Evolutionary conservation across 2,329 filamentous ascomycete species (phyloP), one percentile per base, ranked within the genome.

Genomic region (Amphichorda felina): DNA sequence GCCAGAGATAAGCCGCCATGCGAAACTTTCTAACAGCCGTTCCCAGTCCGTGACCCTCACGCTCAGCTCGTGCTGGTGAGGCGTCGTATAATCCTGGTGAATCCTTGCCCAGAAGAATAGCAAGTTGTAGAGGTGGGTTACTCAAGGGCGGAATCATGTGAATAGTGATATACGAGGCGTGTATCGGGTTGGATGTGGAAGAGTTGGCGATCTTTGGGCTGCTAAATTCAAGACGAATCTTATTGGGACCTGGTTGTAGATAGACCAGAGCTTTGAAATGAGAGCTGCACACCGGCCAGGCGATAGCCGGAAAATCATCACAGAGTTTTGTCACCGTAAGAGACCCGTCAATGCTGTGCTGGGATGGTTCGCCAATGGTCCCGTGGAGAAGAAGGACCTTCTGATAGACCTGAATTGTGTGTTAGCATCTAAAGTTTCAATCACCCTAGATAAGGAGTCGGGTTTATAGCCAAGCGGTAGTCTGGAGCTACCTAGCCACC

Each of bases 1-100:
- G 91, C 88, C 91, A 96, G 11, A 96, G 67, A 53, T 96, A 95
- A 17, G 86, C 89, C 14, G 87, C 82, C 82, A 94, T 95, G 43
- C 88, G 76, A 54, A 91, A 95, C 54, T 98, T 98, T 49, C 75
- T 76, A 35, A 94, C 70, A 0, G 91, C 91, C 7, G 75, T 76
- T 9, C 88, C 79, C 25, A 96, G 53, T 2, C 71, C 72, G 55
- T 94, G 94, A 14, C 85, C 88, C 64, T 94, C 88, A 45, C 72
- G 77, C 55, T 83, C 75, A 37, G 73, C 64, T 33, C 83, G 74
- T 37, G 85, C 76, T 1, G 86, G 87, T 13, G 79, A 71, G 4
- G 85, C 79, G 60, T 96, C 88, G 48, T 82, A 95, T 2, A 80
- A 89, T 27, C 72, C 83, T 0, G 82, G 77, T 0, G 89, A 96